Evolutionary conservation across 2,329 filamentous ascomycete species (phyloP), one percentile per base, ranked within the genome.

Genomic region (Leptographium lundbergii): DNA sequence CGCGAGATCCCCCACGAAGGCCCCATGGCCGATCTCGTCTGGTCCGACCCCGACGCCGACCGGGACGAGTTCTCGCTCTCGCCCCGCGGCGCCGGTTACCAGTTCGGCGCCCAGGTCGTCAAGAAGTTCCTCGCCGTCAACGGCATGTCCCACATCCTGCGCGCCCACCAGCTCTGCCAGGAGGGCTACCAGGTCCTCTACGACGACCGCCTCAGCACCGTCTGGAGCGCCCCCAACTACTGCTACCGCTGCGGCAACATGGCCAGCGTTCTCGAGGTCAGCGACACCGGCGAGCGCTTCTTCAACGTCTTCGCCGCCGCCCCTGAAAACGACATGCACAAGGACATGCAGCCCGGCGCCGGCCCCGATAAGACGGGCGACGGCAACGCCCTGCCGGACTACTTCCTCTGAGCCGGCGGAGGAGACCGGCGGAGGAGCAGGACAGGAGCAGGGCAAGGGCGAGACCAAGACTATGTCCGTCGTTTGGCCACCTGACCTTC

Each of bases 281-380:
- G 90, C 70, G 91, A 96, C 69, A 87, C 86, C 0, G 92, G 94
- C 45, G 91, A 96, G 72, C 80, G 92, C 61, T 96, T 89, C 73
- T 99, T 97, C 77, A 99, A 99, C 70, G 91, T 97, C 27, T 99
- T 99, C 71, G 90, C 95, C 59, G 94, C 94, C 4, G 92, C 94
- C 32, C 94, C 94, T 2, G 94, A 99, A 72, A 96, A 99, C 68
- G 92, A 97, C 70, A 75, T 86, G 65, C 88, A 95, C 70, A 88
- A 95, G 68, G 91, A 96, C 69, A 81, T 88, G 67, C 89, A 94
- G 71, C 29, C 54, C 4, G 22, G 11, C 6, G 24, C 29, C 50
- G 42, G 84, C 61, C 80, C 81, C 66, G 89, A 94, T 60, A 91
- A 91, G 61, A 91, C 91, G 73, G 69, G 74, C n/a, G 78, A 77